Evolutionary conservation across 768 basidiomycete species (phyloP).

Genomic region (Leccinum disarticulatum): DNA sequence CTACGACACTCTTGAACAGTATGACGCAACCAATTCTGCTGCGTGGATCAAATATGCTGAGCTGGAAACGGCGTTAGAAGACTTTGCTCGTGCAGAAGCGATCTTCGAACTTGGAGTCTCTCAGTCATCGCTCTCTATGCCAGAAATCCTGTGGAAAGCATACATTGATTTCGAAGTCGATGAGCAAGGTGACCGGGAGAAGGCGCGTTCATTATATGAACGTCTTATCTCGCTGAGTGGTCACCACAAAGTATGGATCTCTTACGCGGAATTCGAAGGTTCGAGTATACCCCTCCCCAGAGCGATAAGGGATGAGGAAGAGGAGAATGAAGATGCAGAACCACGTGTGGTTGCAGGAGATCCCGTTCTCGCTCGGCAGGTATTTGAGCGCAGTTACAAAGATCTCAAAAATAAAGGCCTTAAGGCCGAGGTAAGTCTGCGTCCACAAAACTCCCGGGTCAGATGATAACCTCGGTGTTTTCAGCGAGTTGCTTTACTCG

Average conservation of each 20-base stretch:
- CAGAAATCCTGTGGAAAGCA: constrained; percentile 91
- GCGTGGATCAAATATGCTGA: constrained; percentile 98
- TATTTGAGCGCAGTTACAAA: constrained; percentile 87
- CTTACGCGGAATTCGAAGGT: constrained; percentile 91
- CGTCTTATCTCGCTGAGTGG: constrained; percentile 81
- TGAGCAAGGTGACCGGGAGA: constrained; percentile 82
- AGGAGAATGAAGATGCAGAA: constrained; percentile 51
- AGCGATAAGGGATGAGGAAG: constrained; percentile 68
- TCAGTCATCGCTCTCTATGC: constrained; percentile 88
- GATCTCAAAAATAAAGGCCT: constrained; percentile 78
- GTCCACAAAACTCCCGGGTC: background rate
- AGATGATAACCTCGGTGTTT: constrained; percentile 6
- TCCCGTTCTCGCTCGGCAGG: constrained; percentile 61
- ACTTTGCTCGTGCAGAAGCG: constrained; percentile 84
- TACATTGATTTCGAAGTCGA: constrained; percentile 97
- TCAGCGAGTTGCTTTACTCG: constrained; percentile 88
- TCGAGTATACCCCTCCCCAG: constrained; percentile 67
- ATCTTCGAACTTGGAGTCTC: constrained; percentile 91
- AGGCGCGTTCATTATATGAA: constrained; percentile 84
- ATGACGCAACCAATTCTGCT: constrained; percentile 85
- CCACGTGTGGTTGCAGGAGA: constrained; percentile 71
- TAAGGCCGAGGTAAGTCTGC: constrained; percentile 77
- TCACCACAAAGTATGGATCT: constrained; percentile 97
- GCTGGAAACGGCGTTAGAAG: constrained; percentile 83
- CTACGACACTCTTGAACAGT: constrained; percentile 39